Evolutionary conservation across 176 grass and related monocot genomes (phyloP).

Genomic region (maize (Zea mays)): DNA sequence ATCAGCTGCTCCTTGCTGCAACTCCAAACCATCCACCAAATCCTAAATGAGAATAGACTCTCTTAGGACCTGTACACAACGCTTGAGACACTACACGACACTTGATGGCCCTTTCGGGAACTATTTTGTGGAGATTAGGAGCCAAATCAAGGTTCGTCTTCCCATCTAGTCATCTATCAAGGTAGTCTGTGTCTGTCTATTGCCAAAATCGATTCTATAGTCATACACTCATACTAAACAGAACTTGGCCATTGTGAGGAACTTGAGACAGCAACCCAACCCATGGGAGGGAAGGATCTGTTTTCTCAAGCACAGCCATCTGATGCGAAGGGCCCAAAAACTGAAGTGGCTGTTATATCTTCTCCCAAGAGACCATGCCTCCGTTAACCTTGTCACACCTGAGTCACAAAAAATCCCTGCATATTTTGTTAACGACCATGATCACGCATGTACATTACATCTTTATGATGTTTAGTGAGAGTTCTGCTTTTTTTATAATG

Average conservation of each 20-base stretch:
- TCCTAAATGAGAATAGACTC: neutral
- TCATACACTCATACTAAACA: neutral
- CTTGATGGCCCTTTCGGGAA: neutral
- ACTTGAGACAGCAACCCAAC: neutral
- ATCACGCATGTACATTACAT: slow-evolving; percentile 3
- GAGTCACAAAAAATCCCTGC: neutral
- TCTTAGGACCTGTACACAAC: neutral
- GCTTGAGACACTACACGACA: neutral
- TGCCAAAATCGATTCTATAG: neutral
- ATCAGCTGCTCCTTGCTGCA: neutral
- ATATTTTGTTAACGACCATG: neutral
- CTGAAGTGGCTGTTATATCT: neutral
- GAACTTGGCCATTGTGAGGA: neutral
- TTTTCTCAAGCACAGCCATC: neutral
- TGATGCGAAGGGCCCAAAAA: neutral
- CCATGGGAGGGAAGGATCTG: neutral
- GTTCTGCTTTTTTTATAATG: neutral
- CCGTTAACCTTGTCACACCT: neutral
- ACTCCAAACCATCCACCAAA: neutral
- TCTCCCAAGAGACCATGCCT: neutral
- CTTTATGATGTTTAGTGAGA: slow-evolving; percentile 15
- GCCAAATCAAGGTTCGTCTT: neutral
- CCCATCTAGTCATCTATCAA: neutral
- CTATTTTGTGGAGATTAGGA: neutral
- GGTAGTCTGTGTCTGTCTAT: neutral